Evolutionary conservation across 306 rosid species (phyloP), one percentile per base, ranked within the genome.

Genomic region (Medicago lupulina): DNA sequence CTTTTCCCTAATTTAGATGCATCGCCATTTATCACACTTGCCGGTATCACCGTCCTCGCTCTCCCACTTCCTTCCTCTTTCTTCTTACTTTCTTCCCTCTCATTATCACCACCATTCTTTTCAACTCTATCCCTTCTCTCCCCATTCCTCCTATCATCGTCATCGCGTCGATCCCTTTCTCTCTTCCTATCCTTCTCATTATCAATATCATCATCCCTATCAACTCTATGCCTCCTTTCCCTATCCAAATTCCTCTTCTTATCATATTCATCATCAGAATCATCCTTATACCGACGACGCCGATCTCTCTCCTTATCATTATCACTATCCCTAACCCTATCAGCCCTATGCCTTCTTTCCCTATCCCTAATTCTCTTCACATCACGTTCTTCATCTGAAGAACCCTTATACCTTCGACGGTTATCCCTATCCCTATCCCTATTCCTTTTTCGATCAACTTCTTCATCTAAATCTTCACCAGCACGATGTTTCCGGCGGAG

Each of bases 1-100:
- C 89, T 92, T 83, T 87, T 95, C 7, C 98, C 97, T 73, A 88
- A 61, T 31, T 79, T 94, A 8, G 83, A 74, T 7, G 79, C 63
- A 73, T 86, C 91, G 6, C 86, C 54, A 49, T 84, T 91, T 53
- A 68, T 7, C 18, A 80, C 83, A 65, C 86, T 88, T 63, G 83
- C 90, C 11, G 67, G 57, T 15, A 75, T 17, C 8, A 51, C 71
- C 25, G 86, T 4, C 1, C 65, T 67, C 21, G 85, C 13, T 63
- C 81, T 79, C 18, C 82, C 86, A 55, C 74, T 67, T 25, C 80
- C 85, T 63, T 80, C 87, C 57, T 72, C 89, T 72, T 79, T 84
- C 80, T 68, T 75, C 70, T 73, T n/a, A 16, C 59, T 39, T 11
- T 81, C 86, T 51, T 47, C 60, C 23, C 44, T n/a, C n/a, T 14